Evolutionary conservation across 2,329 filamentous ascomycete genomes (phyloP), one percentile per base, ranked within the genome.

Genomic region (Leptodontidium sp.): DNA sequence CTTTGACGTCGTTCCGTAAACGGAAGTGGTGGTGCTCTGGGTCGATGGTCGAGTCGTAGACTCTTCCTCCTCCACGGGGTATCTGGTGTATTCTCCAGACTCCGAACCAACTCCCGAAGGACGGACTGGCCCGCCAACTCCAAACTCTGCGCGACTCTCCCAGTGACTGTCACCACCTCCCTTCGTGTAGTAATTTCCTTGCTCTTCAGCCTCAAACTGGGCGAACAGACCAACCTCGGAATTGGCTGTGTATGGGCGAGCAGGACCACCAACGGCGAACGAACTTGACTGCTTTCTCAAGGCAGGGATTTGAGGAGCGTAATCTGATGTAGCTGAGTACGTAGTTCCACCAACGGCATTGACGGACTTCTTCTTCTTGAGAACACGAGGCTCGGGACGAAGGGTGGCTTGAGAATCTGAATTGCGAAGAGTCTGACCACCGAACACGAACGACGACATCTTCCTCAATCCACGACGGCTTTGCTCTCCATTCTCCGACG

Each of bases 361-460:
- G 9, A 15, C 32, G 17, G 32, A 57, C n/a, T 14, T 59, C 55
- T 59, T 59, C 55, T 59, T 59, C 55, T 59, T 59, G 2, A 59
- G n/a, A 35, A 43, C 55, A 9, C 35, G 32, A 43, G 17, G 32
- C 55, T 43, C 55, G n/a, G 32, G 53, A 14, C 55, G 55, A 26
- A 43, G 55, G 11, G 55, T 40, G 35, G 55, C 32, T 59, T 43
- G 55, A 24, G 53, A 57, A 14, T 57, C 53, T 15, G 53, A 57
- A 9, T 2, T 57, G 53, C 53, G 53, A 8, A 57, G 53, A 14
- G 29, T 12, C 4, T 26, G 53, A 14, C 4, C 4, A 15, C 32
- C 32, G 32, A 57, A 57, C 5, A 57, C 32, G 53, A 40, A 38
- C 2, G 53, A 57, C 3, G 53, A 1, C 53, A 40, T 57, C 32